A percentile compares a stretch with the other conserved stretches of the same genome.
Evolutionary conservation across 2,329 filamentous ascomycete genomes (phyloP).

Genomic region (Aureobasidium lini): DNA sequence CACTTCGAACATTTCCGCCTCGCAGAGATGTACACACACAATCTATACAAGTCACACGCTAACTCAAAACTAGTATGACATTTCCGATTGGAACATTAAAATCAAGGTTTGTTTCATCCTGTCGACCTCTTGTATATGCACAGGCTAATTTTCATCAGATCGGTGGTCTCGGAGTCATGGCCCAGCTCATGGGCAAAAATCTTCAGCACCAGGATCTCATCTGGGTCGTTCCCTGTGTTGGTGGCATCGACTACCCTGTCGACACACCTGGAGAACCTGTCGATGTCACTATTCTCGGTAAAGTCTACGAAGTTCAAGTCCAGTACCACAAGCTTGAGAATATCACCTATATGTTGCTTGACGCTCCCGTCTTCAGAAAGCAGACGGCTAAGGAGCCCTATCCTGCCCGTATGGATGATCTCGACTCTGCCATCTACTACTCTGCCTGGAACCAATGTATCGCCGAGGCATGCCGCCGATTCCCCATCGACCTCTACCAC

Average conservation of each 20-base stretch:
- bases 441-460: conserved; percentile 66
- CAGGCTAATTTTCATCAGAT: conserved; percentile 31
- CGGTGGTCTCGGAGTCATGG: conserved; percentile 63
- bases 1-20: no score
- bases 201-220: conserved; percentile 58
- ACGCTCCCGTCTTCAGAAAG: conserved; percentile 58
- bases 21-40: no score
- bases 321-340: conserved; percentile 58
- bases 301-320: conserved; percentile 53
- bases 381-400: conserved; percentile 58
- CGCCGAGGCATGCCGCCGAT: conserved; percentile 54
- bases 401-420: conserved; percentile 61
- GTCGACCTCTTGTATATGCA: no score
- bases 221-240: conserved; percentile 48
- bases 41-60: no score
- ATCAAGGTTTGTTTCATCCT: conserved; percentile 42
- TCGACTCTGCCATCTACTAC: conserved; percentile 61
- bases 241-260: conserved; percentile 55
- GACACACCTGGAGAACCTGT: conserved; percentile 55
- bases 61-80: conserved; percentile 44
- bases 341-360: conserved; percentile 61
- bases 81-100: conserved; percentile 62
- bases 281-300: conserved; percentile 53
- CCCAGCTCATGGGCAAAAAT: conserved; percentile 60
- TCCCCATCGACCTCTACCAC: conserved; percentile 57